Base-by-base conservation (phyloP, 306 rosid genomes). In the Quercus cerris region DNA sequence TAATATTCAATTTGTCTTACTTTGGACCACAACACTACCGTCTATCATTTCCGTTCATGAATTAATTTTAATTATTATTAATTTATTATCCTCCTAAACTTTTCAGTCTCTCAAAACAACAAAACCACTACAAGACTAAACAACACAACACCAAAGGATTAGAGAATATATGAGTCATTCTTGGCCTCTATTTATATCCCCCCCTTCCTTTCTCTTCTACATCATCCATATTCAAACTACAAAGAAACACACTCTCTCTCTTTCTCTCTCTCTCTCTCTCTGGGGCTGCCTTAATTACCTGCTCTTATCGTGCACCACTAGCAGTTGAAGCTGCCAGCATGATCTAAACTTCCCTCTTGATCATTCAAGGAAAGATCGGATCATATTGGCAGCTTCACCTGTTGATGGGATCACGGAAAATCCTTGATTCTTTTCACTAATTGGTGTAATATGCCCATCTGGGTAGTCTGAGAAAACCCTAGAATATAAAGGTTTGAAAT, bases 271-370 rank as follows among this genome's bases (percentile, higher is more conserved):
- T 33, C 49, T 46, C 20, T 33, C 59, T 55, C 61, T 44, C 10
- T 18, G 27, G 38, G 58, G 63, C 49, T 56, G 2, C 71, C 28
- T 52, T 13, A 44, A 78, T 4, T 56, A 55, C 61, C 52, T 69
- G 58, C 54, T 49, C 17, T 49, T 17, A 49, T 85, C 94, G 94
- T 89, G 93, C 78, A 84, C 89, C 89, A 82, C 33, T 73, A 66
- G 83, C 82, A 77, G 92, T 82, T 91, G 89, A 91, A 91, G 92
- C 97, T 93, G 92, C 87, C 91, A 91, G 90, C 95, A 89, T 92
- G 91, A 92, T 90, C 94, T 89, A 89, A 88, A 82, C 91, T 87
- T 90, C 80, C 77, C 85, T 93, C 78, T 70, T 5, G 18, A 44
- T 74, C 54, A 78, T 4, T 70, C 78, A 57, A 87, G 89, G 90